These are phyloP conservation scores for Umbelopsis vinacea DNA, from an alignment of 192 early-diverging fungal species.

Conservation along the genomic window DNA sequence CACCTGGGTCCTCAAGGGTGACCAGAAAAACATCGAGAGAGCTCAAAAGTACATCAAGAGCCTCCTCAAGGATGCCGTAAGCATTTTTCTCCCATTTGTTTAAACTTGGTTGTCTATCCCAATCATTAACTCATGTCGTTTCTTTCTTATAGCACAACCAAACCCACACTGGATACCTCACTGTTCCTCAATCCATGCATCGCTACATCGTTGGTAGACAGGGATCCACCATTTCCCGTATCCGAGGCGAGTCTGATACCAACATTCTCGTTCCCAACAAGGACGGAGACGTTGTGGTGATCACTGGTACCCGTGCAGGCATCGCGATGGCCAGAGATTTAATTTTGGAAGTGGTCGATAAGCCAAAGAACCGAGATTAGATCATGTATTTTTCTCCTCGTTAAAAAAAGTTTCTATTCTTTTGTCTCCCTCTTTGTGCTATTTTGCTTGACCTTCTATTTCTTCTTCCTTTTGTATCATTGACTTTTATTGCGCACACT, in stretches of 20 bases:
- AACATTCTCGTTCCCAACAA: conserved; percentile 63
- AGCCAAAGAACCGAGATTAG: conserved; percentile 27
- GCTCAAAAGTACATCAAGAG: conserved; percentile 40
- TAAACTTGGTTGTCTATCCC: too few relatives aligned
- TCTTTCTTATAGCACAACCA: conserved; percentile 6
- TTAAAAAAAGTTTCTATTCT: too few relatives aligned
- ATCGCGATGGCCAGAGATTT: conserved; percentile 56
- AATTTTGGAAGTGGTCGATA: conserved; percentile 58
- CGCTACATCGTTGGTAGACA: conserved; percentile 78
- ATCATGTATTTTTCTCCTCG: too few relatives aligned
- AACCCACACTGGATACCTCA: conserved; percentile 48
- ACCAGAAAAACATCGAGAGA: conserved; percentile 49
- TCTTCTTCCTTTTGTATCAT: too few relatives aligned
- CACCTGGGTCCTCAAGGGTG: conserved; percentile 60
- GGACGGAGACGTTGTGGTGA: conserved; percentile 44
- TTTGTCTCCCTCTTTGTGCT: too few relatives aligned
- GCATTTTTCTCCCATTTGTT: too few relatives aligned
- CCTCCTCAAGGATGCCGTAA: conserved; percentile 33
- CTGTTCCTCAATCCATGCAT: conserved; percentile 52
- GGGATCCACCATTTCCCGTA: conserved; percentile 71
- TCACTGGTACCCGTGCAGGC: conserved; percentile 61
- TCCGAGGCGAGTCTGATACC: conserved; percentile 69
- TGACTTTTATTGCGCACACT: too few relatives aligned
- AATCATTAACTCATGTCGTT: neutral
- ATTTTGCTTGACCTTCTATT: too few relatives aligned